phyloP scores from a whole-genome alignment of 441 rosid species.

The Erodium chrysanthum region DNA sequence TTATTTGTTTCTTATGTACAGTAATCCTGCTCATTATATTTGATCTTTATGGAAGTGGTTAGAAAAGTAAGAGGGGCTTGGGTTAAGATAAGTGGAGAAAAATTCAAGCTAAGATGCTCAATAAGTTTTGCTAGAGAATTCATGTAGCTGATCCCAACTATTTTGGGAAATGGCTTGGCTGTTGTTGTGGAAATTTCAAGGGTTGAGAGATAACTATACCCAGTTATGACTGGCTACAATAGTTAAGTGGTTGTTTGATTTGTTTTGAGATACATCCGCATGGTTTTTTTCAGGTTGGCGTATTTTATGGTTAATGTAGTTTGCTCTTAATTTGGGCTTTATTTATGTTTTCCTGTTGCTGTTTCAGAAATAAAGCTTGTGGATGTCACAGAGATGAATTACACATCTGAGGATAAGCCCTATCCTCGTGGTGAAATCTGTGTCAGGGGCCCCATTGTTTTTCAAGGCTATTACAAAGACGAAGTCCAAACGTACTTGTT shows the following conservation, averaged over 20 bases:
- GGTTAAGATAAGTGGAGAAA: not conserved
- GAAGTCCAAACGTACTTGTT: constrained; percentile 73
- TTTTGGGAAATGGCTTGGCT: not conserved
- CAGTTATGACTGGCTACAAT: not conserved
- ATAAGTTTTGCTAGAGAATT: not conserved
- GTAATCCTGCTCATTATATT: not conserved
- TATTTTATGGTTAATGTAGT: not conserved
- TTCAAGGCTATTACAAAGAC: constrained; percentile 83
- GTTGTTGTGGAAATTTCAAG: not conserved
- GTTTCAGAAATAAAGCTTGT: constrained; percentile 86
- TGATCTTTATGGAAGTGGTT: not conserved
- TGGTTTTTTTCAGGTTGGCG: not conserved
- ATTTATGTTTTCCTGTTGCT: constrained; percentile 14
- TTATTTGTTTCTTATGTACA: not conserved
- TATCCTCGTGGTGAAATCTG: constrained; percentile 96
- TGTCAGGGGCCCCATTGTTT: constrained; percentile 81
- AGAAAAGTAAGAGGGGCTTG: not conserved
- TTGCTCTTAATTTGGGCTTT: constrained; percentile 9
- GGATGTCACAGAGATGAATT: constrained; percentile 95
- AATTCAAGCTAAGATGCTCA: not conserved
- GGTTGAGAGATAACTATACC: not conserved
- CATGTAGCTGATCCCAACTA: not conserved
- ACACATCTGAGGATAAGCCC: constrained; percentile 79
- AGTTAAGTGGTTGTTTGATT: not conserved
- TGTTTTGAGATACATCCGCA: not conserved